A percentile compares a stretch with the other conserved stretches of the same genome.
These are phyloP conservation scores for Fusarium proliferatum DNA, from an alignment of 2,329 filamentous ascomycete genomes.

Conservation along the genomic window DNA sequence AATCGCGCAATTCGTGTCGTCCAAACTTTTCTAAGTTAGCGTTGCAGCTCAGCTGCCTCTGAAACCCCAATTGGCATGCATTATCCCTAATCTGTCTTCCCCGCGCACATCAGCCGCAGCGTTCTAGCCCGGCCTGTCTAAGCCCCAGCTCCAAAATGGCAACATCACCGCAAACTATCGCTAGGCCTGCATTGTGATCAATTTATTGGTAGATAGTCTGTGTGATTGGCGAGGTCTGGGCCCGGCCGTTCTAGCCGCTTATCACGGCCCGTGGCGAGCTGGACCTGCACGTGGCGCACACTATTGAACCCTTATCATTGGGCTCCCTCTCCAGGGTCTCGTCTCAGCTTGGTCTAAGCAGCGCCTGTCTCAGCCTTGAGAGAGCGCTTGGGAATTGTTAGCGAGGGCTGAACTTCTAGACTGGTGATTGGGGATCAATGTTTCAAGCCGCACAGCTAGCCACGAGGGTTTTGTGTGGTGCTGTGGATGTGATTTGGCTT, in stretches of 20 bases:
- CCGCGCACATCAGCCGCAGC: neutral
- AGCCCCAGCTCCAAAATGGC: neutral
- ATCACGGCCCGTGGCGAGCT: slow-evolving; percentile 1
- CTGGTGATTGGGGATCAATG: neutral
- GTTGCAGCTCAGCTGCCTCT: neutral
- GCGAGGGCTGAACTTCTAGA: neutral
- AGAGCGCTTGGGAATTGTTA: neutral
- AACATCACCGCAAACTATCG: neutral
- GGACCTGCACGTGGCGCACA: neutral
- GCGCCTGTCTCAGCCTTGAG: neutral
- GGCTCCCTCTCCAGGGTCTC: neutral
- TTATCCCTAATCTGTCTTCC: neutral
- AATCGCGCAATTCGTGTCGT: neutral
- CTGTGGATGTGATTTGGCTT: neutral
- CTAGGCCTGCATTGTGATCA: neutral
- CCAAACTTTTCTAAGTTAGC: neutral
- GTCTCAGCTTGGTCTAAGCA: neutral
- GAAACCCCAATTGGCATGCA: neutral
- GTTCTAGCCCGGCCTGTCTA: neutral
- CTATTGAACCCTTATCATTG: neutral
- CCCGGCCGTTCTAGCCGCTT: neutral
- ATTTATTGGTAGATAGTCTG: neutral
- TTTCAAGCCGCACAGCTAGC: neutral
- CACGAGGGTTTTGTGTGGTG: neutral
- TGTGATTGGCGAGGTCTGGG: neutral